Evolutionary conservation across 768 basidiomycete species (phyloP).

Genomic region (Phallus indusiatus): DNA sequence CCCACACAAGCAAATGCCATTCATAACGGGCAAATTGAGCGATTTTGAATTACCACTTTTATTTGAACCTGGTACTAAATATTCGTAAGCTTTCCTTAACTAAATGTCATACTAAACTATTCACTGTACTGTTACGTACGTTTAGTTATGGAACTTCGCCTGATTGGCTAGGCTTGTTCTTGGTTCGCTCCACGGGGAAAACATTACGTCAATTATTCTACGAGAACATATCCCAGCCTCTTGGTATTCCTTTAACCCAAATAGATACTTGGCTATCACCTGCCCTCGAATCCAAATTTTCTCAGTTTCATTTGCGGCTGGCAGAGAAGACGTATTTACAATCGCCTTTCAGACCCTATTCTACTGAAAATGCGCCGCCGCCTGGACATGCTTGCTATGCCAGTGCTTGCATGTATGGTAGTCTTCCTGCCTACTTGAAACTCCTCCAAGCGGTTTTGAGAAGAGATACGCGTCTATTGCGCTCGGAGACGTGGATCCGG

Average conservation of each 20-base stretch:
- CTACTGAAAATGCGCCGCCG: neutral
- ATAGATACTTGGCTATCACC: neutral
- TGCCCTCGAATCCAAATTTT: neutral
- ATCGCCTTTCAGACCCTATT: neutral
- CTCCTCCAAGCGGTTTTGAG: neutral
- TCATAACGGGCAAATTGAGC: neutral
- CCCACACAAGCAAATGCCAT: neutral
- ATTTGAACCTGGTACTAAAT: neutral
- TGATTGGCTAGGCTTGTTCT: neutral
- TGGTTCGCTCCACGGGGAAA: neutral
- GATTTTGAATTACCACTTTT: neutral
- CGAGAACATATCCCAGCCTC: neutral
- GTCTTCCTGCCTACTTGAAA: neutral
- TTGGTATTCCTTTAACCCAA: neutral
- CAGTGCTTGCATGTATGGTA: neutral
- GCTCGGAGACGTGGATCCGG: neutral
- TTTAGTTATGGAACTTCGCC: neutral
- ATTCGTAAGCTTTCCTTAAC: neutral
- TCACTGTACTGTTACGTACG: neutral
- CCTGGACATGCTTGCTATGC: neutral
- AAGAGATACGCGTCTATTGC: neutral
- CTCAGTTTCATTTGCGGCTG: neutral
- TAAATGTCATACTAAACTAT: neutral
- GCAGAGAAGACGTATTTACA: neutral
- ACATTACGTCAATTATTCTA: neutral